Base-by-base conservation (phyloP, 2,329 filamentous ascomycete genomes). In the Fusarium buharicum region DNA sequence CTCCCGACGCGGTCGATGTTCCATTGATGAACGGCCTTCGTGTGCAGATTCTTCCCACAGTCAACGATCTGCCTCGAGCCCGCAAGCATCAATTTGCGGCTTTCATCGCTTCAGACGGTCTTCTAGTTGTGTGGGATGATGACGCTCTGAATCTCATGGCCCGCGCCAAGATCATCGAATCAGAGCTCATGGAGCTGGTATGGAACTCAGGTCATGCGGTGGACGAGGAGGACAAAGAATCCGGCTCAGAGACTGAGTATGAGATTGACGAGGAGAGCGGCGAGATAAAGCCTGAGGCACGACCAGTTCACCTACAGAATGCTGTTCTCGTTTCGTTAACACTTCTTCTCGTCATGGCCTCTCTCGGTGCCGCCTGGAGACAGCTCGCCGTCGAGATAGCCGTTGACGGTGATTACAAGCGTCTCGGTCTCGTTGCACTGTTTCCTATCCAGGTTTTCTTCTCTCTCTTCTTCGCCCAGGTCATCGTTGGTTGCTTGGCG, bases 121-220 rank as follows among this genome's bases (percentile, higher is more conserved):
- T 93, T 6, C 78, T 95, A 1, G 79, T 94, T 2, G 90, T 94
- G 1, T 95, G 91, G 91, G 91, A 94, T 65, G 91, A 94, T 65
- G 90, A 93, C 53, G 85, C 90, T 1, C 80, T 89, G 52, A 86
- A 92, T 69, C 78, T 94, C 9, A 81, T 93, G 6, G 78, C 85
- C 51, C 82, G 90, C 51, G 91, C 90, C 39, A 87, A 88, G 70
- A 82, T 82, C 30, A 92, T 94, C 57, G 90, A 94, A 74, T 84
- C 85, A 3, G 89, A 92, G 72, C 79, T 94, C 38, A 91, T 93
- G 87, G 85, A 90, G 68, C 79, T 93, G 2, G 88, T 93, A 3
- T 92, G 90, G 90, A 86, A 86, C 73, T 83, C 82, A 4, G 82
- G 82, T 1, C 79, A 80, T 3, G 80, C 82, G 0, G 83, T 84